These are phyloP conservation scores for Candida labiduridarum DNA, from an alignment of 1,139 yeast genomes.

Conservation along the genomic window DNA sequence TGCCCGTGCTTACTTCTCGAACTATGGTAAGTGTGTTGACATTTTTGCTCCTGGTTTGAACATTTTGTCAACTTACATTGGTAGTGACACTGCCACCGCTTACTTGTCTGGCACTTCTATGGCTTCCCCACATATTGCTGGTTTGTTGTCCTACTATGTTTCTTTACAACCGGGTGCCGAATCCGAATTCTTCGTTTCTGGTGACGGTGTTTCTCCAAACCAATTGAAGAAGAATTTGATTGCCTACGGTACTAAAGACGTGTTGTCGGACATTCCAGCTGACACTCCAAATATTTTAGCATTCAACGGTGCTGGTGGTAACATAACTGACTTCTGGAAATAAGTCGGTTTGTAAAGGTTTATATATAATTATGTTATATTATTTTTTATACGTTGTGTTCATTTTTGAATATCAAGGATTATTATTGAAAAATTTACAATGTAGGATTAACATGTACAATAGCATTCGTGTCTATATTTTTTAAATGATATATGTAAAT, in stretches of 20 bases:
- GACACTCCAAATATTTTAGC: constrained; percentile 88
- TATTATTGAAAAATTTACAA: too few relatives aligned
- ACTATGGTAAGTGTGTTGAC: constrained; percentile 49
- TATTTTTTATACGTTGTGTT: not conserved
- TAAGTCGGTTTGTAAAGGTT: not conserved
- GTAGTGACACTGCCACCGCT: constrained; percentile 36
- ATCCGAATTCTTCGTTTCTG: constrained; percentile 49
- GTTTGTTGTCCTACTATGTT: constrained; percentile 42
- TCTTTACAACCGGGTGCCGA: constrained; percentile 43
- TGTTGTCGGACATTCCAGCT: constrained; percentile 56
- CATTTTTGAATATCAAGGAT: too few relatives aligned
- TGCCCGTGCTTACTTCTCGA: constrained; percentile 43
- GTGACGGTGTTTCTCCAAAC: constrained; percentile 39
- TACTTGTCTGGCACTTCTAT: constrained; percentile 47
- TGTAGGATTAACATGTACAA: too few relatives aligned
- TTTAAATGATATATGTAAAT: too few relatives aligned
- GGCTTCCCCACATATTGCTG: constrained; percentile 49
- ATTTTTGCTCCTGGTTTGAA: constrained; percentile 49
- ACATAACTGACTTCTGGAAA: constrained; percentile 70
- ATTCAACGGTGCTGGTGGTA: constrained; percentile 91
- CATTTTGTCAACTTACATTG: constrained; percentile 42
- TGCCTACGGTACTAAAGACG: constrained; percentile 40
- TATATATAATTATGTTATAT: not conserved
- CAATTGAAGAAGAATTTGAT: constrained; percentile 37
- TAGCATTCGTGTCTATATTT: too few relatives aligned